Conservation (phyloP, 805 yeast species). For the Metschnikowia lachancei region DNA sequence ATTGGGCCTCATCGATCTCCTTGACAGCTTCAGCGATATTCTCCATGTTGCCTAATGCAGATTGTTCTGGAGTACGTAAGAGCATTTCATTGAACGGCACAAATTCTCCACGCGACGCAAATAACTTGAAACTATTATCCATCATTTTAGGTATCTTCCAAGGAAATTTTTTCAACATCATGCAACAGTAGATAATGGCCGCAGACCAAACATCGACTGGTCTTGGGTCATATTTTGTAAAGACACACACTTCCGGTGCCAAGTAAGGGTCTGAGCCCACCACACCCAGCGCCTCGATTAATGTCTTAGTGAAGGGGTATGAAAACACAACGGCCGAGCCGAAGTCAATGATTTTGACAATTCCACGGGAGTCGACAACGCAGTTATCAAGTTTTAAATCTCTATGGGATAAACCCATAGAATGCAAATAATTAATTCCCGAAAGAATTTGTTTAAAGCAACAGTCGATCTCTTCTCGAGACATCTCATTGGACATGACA, state of each 20-base stretch:
- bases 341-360: slow-evolving; percentile 87
- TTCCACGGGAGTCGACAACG: slow-evolving; percentile 77
- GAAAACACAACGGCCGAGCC: slow-evolving; percentile 91
- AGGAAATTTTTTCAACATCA: slow-evolving; percentile 88
- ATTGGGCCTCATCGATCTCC: slow-evolving; percentile 16
- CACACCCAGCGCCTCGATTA: slow-evolving; percentile 77
- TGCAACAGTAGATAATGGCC: slow-evolving; percentile 88
- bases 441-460: slow-evolving; percentile 83
- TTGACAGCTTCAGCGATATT: slow-evolving; percentile 23
- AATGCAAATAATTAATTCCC: slow-evolving; percentile 79
- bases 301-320: slow-evolving; percentile 73
- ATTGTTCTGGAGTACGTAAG: slow-evolving; percentile 48
- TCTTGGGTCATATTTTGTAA: slow-evolving; percentile 80
- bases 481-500: slow-evolving; percentile 91
- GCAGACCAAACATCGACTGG: slow-evolving; percentile 94
- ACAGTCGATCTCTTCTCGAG: slow-evolving; percentile 73
- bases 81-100: slow-evolving; percentile 60
- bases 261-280: slow-evolving; percentile 88
- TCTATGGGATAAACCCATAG: slow-evolving; percentile 84
- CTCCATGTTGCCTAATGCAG: slow-evolving; percentile 19
- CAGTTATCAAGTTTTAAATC: slow-evolving; percentile 92
- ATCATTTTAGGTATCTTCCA: slow-evolving; percentile 88
- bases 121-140: slow-evolving; percentile 80
- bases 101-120: slow-evolving; percentile 68
- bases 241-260: slow-evolving; percentile 89